phyloP scores from a whole-genome alignment of 1,284 basidiomycete species.

The Cryptococcus depauperatus region DNA sequence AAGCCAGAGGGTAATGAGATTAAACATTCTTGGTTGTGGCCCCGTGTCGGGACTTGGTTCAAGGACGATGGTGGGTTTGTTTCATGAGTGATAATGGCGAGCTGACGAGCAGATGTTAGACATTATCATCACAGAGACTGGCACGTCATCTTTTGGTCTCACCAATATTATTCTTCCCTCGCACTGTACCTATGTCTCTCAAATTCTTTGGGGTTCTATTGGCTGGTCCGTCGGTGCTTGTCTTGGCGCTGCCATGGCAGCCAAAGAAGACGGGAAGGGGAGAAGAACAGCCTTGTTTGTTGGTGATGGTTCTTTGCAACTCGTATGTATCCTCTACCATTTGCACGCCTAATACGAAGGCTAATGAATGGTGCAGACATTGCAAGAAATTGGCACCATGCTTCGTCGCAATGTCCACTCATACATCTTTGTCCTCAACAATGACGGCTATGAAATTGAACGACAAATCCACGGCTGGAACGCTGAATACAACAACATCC shows the following conservation, averaged over 20 bases:
- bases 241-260: constrained; percentile 53
- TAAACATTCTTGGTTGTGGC: constrained; percentile 79
- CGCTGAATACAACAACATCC: constrained; percentile 47
- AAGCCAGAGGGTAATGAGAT: constrained; percentile 44
- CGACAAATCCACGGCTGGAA: constrained; percentile 51
- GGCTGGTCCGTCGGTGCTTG: constrained; percentile 53
- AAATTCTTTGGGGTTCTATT: constrained; percentile 48
- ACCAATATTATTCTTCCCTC: constrained; percentile 67
- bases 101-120: constrained; percentile 40
- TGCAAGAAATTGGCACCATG: constrained; percentile 50
- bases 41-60: constrained; percentile 71
- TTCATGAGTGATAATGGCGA: not conserved
- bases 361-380: constrained; percentile 20
- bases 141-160: constrained; percentile 61
- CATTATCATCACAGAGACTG: constrained; percentile 73
- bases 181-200: constrained; percentile 58
- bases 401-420: constrained; percentile 45
- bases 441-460: constrained; percentile 84
- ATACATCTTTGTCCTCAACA: constrained; percentile 63
- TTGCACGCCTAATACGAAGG: not conserved
- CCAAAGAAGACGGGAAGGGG: constrained; percentile 55
- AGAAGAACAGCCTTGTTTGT: constrained; percentile 72
- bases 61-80: constrained; percentile 49
- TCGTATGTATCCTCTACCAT: constrained; percentile 29
- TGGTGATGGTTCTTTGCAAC: constrained; percentile 54